These are phyloP conservation scores for Cicer bijugum DNA, from an alignment of 306 rosid species.

Conservation along the genomic window DNA sequence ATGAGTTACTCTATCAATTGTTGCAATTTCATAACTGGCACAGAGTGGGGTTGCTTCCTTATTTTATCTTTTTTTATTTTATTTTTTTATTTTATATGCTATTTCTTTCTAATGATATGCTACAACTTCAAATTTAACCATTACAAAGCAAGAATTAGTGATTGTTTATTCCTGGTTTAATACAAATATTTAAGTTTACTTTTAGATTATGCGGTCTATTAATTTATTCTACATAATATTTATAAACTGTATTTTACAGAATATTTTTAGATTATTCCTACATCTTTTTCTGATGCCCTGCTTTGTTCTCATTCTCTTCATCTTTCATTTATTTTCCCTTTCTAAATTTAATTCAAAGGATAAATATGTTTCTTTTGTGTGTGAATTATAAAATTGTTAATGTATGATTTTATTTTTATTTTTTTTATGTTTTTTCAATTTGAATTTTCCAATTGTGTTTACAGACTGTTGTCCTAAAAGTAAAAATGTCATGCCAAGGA, in stretches of 20 bases:
- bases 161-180: neutral
- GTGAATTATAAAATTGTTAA: neutral
- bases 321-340: neutral
- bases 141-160: neutral
- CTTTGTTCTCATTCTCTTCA: neutral
- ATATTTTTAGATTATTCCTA: too few relatives aligned
- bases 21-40: too few relatives aligned
- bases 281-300: neutral
- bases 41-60: too few relatives aligned
- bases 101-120: too few relatives aligned
- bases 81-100: too few relatives aligned
- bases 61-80: too few relatives aligned
- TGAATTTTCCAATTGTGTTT: slow-evolving; percentile 23
- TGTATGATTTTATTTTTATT: neutral
- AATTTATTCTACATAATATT: too few relatives aligned
- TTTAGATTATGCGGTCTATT: too few relatives aligned
- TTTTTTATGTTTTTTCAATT: neutral
- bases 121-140: neutral
- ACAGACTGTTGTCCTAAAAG: slow-evolving; percentile 92
- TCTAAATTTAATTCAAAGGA: neutral
- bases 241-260: too few relatives aligned
- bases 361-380: neutral
- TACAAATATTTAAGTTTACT: neutral
- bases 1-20: too few relatives aligned
- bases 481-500: slow-evolving; percentile 91